Percentiles rank a stretch among this genome's conserved stretches.
phyloP scores from a whole-genome alignment of 306 rosid genomes.

The Begonia peltatifolia region DNA sequence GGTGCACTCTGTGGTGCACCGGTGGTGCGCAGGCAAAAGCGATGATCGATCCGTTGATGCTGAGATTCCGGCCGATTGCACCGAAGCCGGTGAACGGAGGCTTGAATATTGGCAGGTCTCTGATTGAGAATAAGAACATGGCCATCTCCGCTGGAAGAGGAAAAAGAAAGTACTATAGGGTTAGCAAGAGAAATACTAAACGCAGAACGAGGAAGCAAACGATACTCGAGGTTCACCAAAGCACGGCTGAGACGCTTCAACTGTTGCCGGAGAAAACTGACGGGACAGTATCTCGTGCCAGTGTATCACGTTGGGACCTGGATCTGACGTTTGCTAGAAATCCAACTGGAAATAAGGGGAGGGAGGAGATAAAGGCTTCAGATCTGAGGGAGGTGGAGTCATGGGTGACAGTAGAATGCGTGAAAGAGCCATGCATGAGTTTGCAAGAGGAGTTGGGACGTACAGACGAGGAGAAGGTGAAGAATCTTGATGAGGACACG shows the following conservation, averaged over 20 bases:
- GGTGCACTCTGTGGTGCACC: conserved; percentile 9
- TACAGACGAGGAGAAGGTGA: conserved; percentile 27
- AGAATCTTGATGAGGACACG: conserved; percentile 29
- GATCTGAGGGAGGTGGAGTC: conserved; percentile 6
- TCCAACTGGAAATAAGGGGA: not conserved
- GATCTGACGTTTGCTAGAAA: not conserved
- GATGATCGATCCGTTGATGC: conserved; percentile 19
- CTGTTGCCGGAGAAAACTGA: conserved; percentile 27
- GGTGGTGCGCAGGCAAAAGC: conserved; percentile 11
- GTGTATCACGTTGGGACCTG: conserved; percentile 14
- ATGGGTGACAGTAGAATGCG: conserved; percentile 46
- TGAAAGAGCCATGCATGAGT: conserved; percentile 35
- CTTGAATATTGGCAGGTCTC: not conserved
- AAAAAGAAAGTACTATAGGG: conserved; percentile 56
- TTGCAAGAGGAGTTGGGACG: conserved; percentile 13
- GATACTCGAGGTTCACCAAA: not conserved
- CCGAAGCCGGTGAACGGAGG: conserved; percentile 34
- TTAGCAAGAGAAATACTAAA: conserved; percentile 16
- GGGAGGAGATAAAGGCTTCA: not conserved
- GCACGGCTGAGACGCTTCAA: conserved; percentile 20
- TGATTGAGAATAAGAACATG: not conserved
- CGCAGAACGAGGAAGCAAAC: conserved; percentile 2
- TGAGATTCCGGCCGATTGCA: conserved; percentile 58
- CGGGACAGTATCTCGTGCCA: not conserved
- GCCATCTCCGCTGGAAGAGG: conserved; percentile 10